Evolutionary conservation across 192 early-diverging fungal genomes (phyloP).

Genomic region (Obelidium mucronatum): DNA sequence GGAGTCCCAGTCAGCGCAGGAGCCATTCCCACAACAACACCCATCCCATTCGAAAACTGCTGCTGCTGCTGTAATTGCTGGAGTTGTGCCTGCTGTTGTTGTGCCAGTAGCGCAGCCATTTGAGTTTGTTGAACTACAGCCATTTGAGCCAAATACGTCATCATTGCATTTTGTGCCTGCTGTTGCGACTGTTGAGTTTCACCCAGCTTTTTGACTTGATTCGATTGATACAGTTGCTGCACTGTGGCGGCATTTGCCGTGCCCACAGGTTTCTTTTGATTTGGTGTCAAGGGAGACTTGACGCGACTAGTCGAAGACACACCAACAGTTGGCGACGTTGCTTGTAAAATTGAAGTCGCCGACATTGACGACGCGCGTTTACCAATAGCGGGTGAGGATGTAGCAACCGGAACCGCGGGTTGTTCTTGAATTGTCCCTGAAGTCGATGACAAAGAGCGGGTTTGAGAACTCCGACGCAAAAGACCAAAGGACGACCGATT

Average conservation of each 20-base stretch:
- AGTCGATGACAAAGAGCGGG: too few species aligned
- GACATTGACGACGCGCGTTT: too few species aligned
- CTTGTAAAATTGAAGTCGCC: too few species aligned
- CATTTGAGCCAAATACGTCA: constrained; percentile 31
- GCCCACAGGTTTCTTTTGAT: neutral
- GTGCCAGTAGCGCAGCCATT: constrained; percentile 25
- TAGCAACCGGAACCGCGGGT: too few species aligned
- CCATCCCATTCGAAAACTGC: neutral
- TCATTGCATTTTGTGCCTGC: constrained; percentile 34
- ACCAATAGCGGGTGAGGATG: neutral
- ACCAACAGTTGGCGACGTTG: too few species aligned
- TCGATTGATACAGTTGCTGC: constrained; percentile 14
- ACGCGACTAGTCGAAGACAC: too few species aligned
- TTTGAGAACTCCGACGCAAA: too few species aligned
- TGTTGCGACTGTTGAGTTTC: constrained; percentile 21
- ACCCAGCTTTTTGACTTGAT: constrained; percentile 10
- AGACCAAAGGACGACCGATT: too few species aligned
- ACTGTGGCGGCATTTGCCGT: constrained; percentile 19
- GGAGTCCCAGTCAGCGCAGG: neutral
- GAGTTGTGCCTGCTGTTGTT: constrained; percentile 21
- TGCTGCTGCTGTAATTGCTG: constrained; percentile 7
- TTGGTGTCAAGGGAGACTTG: constrained; percentile 3
- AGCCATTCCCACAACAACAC: constrained; percentile 26
- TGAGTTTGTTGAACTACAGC: constrained; percentile 31
- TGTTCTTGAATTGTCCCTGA: too few species aligned